These are phyloP conservation scores for Crithidia brevicula DNA, from an alignment of 208 protist species.

Conservation along the genomic window DNA sequence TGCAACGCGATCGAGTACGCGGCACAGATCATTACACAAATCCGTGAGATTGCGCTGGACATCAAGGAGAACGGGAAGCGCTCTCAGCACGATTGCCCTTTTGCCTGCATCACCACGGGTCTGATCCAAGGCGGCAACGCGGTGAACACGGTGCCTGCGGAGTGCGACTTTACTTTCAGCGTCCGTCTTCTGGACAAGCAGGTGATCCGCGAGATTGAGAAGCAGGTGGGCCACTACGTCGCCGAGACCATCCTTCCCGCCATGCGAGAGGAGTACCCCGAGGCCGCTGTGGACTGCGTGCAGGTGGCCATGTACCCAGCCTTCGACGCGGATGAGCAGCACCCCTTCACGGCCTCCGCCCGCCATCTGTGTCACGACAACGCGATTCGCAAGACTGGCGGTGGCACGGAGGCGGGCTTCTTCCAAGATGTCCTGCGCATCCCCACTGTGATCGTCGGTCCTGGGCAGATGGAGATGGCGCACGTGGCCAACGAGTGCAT, in stretches of 20 bases:
- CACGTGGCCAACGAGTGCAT: constrained; percentile 47
- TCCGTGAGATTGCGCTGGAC: constrained; percentile 36
- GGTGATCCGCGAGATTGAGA: constrained; percentile 20
- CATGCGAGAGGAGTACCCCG: constrained; percentile 38
- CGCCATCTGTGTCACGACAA: constrained; percentile 8
- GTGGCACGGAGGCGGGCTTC: constrained; percentile 46
- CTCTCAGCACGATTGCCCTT: constrained; percentile 26
- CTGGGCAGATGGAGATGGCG: constrained; percentile 27
- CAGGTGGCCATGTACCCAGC: constrained; percentile 8
- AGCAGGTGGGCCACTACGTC: constrained; percentile 35
- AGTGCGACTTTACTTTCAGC: constrained; percentile 48
- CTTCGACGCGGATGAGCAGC: constrained; percentile 31
- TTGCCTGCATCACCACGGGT: constrained; percentile 34
- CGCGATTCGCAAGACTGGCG: constrained; percentile 19
- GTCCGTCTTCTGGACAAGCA: constrained; percentile 26
- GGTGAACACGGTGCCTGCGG: constrained; percentile 47
- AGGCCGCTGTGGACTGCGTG: constrained; percentile 25
- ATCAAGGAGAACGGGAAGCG: constrained; percentile 32
- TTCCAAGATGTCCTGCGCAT: constrained; percentile 47
- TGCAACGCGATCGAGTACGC: constrained; percentile 49
- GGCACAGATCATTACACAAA: constrained; percentile 44
- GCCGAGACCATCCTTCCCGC: constrained; percentile 22
- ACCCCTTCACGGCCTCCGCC: constrained; percentile 34
- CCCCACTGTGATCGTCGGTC: constrained; percentile 42
- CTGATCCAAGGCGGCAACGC: constrained; percentile 51